Percentiles rank a stretch among this genome's conserved stretches.
Conservation (phyloP, 495 filamentous ascomycete genomes). For the Penicillium cinerascens region DNA sequence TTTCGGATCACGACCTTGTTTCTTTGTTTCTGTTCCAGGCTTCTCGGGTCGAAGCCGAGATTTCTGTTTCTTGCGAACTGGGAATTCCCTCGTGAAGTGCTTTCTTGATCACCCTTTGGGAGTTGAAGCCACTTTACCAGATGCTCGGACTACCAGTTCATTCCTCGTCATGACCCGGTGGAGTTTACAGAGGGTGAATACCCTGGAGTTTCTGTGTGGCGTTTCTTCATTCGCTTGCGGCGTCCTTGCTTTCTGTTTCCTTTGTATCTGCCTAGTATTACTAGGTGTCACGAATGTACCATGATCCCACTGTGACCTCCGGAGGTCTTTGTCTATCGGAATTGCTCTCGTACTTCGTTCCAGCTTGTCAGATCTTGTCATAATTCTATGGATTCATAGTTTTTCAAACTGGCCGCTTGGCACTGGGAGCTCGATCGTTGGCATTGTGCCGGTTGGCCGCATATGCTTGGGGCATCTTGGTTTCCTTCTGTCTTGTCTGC, state of each 20-base stretch:
- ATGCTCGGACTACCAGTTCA: conserved; percentile 1
- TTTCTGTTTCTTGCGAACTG: conserved; percentile 16
- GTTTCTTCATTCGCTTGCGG: conserved; percentile 23
- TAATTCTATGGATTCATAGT: not conserved
- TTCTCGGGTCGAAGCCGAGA: conserved; percentile 24
- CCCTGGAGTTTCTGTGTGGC: conserved; percentile 26
- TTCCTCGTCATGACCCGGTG: conserved; percentile 20
- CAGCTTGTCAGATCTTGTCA: not conserved
- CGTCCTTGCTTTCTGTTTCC: conserved; percentile 21
- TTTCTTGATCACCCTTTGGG: conserved; percentile 14
- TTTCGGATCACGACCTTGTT: conserved; percentile 25
- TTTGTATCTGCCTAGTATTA: conserved; percentile 29
- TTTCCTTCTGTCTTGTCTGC: conserved; percentile 10
- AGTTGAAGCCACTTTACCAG: not conserved
- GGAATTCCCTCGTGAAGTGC: not conserved
- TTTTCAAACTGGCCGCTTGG: not conserved
- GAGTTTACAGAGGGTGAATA: conserved; percentile 19
- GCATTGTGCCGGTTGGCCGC: not conserved
- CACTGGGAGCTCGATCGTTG: not conserved
- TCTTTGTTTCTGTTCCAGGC: conserved; percentile 20
- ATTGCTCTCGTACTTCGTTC: not conserved
- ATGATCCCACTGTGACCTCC: conserved; percentile 9
- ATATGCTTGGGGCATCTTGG: conserved; percentile 2
- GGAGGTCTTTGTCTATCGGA: not conserved
- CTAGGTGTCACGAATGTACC: conserved; percentile 24